Conservation (phyloP, 2,329 filamentous ascomycete species). For the Fusarium guadeloupense region DNA sequence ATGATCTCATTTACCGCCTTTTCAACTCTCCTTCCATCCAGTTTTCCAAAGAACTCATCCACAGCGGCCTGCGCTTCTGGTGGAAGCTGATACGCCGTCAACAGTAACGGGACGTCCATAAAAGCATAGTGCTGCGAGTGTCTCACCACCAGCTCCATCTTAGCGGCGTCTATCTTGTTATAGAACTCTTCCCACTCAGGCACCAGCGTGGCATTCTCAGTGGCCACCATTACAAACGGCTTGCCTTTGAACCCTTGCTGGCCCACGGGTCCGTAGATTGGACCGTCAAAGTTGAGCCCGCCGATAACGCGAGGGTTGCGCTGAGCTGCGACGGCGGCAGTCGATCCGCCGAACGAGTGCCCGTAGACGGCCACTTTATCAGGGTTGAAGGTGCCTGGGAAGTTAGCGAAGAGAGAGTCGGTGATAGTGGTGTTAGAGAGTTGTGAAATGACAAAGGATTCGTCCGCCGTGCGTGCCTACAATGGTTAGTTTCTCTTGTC, state of each 20-base stretch:
- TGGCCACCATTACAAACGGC: constrained; percentile 12
- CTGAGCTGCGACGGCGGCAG: constrained; percentile 43
- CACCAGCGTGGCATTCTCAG: neutral
- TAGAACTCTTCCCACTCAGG: constrained; percentile 1
- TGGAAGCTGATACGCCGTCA: constrained; percentile 5
- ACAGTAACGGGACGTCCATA: constrained; percentile 10
- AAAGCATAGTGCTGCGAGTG: constrained; percentile 8
- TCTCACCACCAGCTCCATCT: constrained; percentile 13
- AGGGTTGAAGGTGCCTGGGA: constrained; percentile 20
- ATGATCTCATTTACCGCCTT: constrained; percentile 4
- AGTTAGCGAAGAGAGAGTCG: constrained; percentile 14
- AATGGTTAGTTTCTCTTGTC: neutral
- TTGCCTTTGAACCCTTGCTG: constrained; percentile 39
- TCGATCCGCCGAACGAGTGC: constrained; percentile 22
- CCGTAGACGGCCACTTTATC: constrained; percentile 12
- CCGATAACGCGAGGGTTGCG: constrained; percentile 45
- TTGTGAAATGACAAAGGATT: constrained; percentile 33
- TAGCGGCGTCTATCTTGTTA: constrained; percentile 4
- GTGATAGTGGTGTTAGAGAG: constrained; percentile 30
- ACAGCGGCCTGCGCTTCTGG: neutral
- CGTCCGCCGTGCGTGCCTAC: constrained; percentile 8
- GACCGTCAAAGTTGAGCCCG: constrained; percentile 36
- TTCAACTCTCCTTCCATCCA: constrained; percentile 6
- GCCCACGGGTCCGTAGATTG: constrained; percentile 38
- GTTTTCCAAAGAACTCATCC: constrained; percentile 1